phyloP scores from a whole-genome alignment of 352 stramenopile species.

The Phytophthora citrophthora region DNA sequence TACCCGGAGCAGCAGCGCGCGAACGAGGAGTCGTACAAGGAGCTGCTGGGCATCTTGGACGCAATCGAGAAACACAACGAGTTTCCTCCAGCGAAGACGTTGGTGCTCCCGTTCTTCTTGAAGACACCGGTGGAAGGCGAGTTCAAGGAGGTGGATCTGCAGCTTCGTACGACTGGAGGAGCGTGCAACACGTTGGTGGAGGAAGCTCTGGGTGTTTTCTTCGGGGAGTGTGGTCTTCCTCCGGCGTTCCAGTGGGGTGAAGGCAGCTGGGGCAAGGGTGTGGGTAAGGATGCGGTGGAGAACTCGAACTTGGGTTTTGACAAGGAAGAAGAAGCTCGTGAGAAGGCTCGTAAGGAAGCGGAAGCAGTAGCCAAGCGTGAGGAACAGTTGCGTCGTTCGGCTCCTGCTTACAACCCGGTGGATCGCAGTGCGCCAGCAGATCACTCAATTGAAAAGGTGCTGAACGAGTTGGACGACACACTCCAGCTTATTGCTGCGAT shows the following conservation, averaged over 20 bases:
- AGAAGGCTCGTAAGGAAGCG: constrained; percentile 46
- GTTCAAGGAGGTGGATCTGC: constrained; percentile 74
- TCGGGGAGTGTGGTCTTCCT: constrained; percentile 67
- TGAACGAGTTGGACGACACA: constrained; percentile 71
- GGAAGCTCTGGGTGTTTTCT: constrained; percentile 74
- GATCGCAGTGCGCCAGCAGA: constrained; percentile 16
- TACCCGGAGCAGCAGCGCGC: constrained; percentile 68
- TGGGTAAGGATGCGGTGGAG: constrained; percentile 63
- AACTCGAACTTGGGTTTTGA: constrained; percentile 76
- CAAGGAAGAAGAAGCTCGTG: constrained; percentile 52
- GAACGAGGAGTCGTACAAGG: constrained; percentile 83
- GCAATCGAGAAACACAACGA: constrained; percentile 83
- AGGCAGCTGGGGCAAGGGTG: constrained; percentile 72
- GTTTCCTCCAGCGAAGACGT: constrained; percentile 75
- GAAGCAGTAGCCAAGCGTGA: constrained; percentile 47
- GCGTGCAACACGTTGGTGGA: constrained; percentile 84
- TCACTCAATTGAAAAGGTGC: constrained; percentile 68
- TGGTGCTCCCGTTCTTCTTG: constrained; percentile 72
- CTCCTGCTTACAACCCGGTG: constrained; percentile 57
- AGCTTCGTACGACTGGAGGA: constrained; percentile 71
- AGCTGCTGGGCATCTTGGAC: constrained; percentile 81
- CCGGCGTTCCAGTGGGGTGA: constrained; percentile 75
- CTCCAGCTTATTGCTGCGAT: constrained; percentile 76
- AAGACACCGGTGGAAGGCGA: constrained; percentile 70
- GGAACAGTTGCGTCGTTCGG: constrained; percentile 48